Evolutionary conservation across 768 basidiomycete species (phyloP), one percentile per base, ranked within the genome.

Genomic region (Leucocoprinus leucothites): DNA sequence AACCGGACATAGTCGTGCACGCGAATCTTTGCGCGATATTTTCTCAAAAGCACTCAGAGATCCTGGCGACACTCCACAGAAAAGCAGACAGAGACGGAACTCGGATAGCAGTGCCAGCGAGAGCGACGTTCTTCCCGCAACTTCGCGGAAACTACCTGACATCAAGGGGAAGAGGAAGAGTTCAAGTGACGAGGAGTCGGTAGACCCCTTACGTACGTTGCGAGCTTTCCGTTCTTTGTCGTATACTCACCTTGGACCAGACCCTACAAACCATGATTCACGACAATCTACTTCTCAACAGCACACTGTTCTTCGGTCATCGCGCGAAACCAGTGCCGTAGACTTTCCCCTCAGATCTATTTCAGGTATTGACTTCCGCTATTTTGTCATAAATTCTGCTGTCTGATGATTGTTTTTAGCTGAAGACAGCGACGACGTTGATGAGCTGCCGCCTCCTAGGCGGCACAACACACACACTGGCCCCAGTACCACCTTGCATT

Each of bases 41-140:
- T 88, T 91, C 64, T 80, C 81, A n/a, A 77, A 76, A 53, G 86
- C 84, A 1, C 71, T 83, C 45, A 81, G 83, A 36, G 83, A 86
- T 19, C 78, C 86, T 0, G 85, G 81, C 2, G 77, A 80, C 59
- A 87, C 85, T 3, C 85, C 88, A 1, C 76, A 78, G 64, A 89
- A 84, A 65, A 63, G 57, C 19, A 68, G 60, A 57, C 62, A 52
- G 35, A 68, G 73, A 51, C 48, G 70, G 82, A 64, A 85, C 81
- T 60, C 87, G 84, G 64, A 74, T 85, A 46, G 82, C n/a, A 43
- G 82, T 61, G 63, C 67, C 6, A 85, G 84, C 61, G 83, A 85
- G 51, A 78, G 81, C 38, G 85, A 87, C 51, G 71, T 73, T 13
- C 82, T 74, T 45, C 82, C 85, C 1, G 70, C 73, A 62, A 66